Base-by-base conservation (phyloP, 2,329 filamentous ascomycete species). In the Arthroderma sp. region DNA sequence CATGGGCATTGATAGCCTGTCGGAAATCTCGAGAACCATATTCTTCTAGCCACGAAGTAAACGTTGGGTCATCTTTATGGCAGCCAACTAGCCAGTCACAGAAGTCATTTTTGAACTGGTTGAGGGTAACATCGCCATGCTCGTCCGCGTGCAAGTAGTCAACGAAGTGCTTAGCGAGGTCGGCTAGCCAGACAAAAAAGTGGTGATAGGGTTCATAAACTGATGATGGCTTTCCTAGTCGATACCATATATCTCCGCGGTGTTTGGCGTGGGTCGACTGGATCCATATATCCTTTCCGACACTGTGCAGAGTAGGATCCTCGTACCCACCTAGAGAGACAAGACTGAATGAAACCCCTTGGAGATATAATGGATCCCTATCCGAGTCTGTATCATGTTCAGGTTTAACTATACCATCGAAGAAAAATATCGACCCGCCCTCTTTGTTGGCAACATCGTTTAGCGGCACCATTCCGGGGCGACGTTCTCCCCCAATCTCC, bases 311-410 rank as follows among this genome's bases (percentile, higher is more conserved):
- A 5, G 74, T 64, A 0, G 73, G 65, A 1, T 76, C 66, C 0
- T 80, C 81, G 65, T 90, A 89, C 28, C 83, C 82, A 1, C 82
- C 85, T 9, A 93, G 77, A 0, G 85, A 83, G 1, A 86, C 70
- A 0, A 77, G 72, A 0, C 70, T 65, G 51, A 91, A 86, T 0
- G 75, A 71, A 0, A 87, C 72, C 0, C 67, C 70, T 49, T 79
- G 69, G 0, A 91, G 75, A 57, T 79, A 87, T 6, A 60, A 59
- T 38, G 62, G 2, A 56, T 66, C 19, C 33, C 57, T 0, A 69
- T 56, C 63, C 0, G 77, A 78, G 2, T 73, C 33, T 4, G 55
- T 41, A 13, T 28, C 41, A 33, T 13, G 58, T 43, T 47, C 51
- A 58, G 33, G 17, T 7, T 73, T 77, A 0, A 90, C 66, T 0